Base-by-base conservation (phyloP, 257 asterid species). In the Gentiana macrophylla region DNA sequence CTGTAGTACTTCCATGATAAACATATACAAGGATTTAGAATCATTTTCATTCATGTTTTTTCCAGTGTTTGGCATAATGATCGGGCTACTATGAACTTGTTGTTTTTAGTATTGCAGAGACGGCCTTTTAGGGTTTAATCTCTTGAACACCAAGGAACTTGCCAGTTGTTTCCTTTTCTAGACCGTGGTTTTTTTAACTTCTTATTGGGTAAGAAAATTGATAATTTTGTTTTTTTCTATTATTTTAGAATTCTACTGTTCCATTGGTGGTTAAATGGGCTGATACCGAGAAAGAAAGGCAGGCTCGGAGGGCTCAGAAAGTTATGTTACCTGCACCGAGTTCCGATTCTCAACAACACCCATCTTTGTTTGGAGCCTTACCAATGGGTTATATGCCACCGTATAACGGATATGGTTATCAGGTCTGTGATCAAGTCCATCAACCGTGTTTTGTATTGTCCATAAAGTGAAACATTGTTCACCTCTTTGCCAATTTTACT, bases 241-340 rank as follows among this genome's bases (percentile, higher is more conserved):
- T 63, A n/a, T 61, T 37, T 58, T 62, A 88, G 99, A 97, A 94
- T 66, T 82, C 95, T 43, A 72, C 84, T 51, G 88, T 92, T 67
- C 95, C 95, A 32, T 79, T 92, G 83, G 99, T 92, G 73, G 95
- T 92, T 65, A 92, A 92, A 76, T 88, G 99, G 99, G 98, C 98
- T 60, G 98, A 92, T 79, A 92, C 99, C 57, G 99, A 92, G 61
- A 92, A 92, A 76, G 99, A 92, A 79, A 79, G 95, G 62, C 89
- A 76, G 62, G 80, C 97, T 50, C 79, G 97, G 66, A 85, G 79
- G 78, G 95, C 94, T 57, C 99, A 92, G 68, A 90, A 84, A 72
- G 81, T 93, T 62, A 70, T 84, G 62, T 80, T 91, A 12, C 81
- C 73, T 61, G 70, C 80, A 58, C 77, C 84, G 72, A 78, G 59